Base-by-base conservation (phyloP, 106 monocot species). In the Gastrodia elata region DNA sequence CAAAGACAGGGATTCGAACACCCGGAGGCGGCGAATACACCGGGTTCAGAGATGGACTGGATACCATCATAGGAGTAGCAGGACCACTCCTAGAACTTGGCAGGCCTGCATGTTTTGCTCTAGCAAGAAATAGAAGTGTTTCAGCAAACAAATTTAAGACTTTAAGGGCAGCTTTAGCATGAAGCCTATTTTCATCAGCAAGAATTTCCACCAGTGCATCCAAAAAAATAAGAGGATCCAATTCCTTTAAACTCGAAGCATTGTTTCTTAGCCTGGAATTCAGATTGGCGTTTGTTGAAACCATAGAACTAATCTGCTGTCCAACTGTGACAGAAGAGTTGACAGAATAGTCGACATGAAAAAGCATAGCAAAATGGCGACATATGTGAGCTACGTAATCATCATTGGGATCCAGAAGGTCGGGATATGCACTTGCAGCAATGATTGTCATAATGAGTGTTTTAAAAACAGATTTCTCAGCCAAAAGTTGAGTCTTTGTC, bases 401-500 rank as follows among this genome's bases (percentile, higher is more conserved):
- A 76, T 98, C 91, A 20, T 87, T 87, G 61, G 81, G 32, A 57
- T 86, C 93, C 34, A 86, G 80, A 33, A 93, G 90, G 4, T 86
- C 89, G 33, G 91, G 69, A 68, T 91, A 83, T 38, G 91, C 74
- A 82, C 83, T 87, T 27, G 91, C 84, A 75, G 93, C 79, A 77
- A 93, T 91, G 75, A 74, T 80, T 15, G 93, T 87, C 38, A 72
- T 86, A 70, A 98, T 75, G 0, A 98, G 87, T 38, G 78, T 85
- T 72, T 93, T 98, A 68, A 98, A 98, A 78, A 98, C 85, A 82
- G 91, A 91, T 82, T 89, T 98, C 81, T 98, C 98, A 39, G 98
- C 98, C 90, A 98, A 80, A 41, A 98, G 86, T 77, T 98, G 97
- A 32, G 90, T 98, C 71, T 98, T 98, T 68, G 98, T 98, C 84